These are phyloP conservation scores for Claviceps paspali DNA, from an alignment of 2,329 filamentous ascomycete species.

Conservation along the genomic window DNA sequence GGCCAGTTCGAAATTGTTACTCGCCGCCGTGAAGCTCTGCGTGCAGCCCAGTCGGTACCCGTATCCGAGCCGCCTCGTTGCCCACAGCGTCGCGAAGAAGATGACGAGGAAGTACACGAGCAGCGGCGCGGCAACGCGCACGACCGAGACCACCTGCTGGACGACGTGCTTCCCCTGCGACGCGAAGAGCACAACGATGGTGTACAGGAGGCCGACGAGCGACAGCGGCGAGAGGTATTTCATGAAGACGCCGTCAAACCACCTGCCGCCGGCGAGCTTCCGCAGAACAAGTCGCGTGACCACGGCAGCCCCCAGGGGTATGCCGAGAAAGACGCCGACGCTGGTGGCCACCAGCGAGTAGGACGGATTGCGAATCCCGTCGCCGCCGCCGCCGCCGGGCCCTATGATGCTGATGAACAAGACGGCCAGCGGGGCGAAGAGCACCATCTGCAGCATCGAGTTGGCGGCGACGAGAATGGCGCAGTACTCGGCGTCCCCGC, in stretches of 20 bases:
- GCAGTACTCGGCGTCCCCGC: conserved; percentile 69
- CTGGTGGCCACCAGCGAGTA: conserved; percentile 62
- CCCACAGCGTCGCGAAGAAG: conserved; percentile 53
- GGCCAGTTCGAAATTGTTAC: conserved; percentile 86
- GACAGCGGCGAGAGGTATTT: conserved; percentile 56
- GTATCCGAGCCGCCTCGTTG: conserved; percentile 52
- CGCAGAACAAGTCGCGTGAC: conserved; percentile 55
- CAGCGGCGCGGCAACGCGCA: conserved; percentile 67
- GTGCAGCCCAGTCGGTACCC: conserved; percentile 56
- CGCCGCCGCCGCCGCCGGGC: conserved; percentile 12
- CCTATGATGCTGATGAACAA: conserved; percentile 56
- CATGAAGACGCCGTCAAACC: conserved; percentile 59
- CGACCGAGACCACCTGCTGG: conserved; percentile 67
- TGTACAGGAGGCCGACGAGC: conserved; percentile 71
- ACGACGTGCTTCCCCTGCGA: conserved; percentile 65
- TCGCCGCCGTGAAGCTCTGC: conserved; percentile 78
- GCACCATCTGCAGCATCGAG: conserved; percentile 57
- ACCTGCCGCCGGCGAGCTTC: conserved; percentile 33
- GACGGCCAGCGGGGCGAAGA: conserved; percentile 54
- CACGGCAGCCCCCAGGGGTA: conserved; percentile 66
- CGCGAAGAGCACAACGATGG: conserved; percentile 73
- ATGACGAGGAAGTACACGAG: conserved; percentile 67
- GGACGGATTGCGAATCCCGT: conserved; percentile 21
- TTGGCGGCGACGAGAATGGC: conserved; percentile 66
- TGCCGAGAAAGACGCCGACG: conserved; percentile 72